Evolutionary conservation across 257 asterid species (phyloP).

Genomic region (Fraxinus pennsylvanica): DNA sequence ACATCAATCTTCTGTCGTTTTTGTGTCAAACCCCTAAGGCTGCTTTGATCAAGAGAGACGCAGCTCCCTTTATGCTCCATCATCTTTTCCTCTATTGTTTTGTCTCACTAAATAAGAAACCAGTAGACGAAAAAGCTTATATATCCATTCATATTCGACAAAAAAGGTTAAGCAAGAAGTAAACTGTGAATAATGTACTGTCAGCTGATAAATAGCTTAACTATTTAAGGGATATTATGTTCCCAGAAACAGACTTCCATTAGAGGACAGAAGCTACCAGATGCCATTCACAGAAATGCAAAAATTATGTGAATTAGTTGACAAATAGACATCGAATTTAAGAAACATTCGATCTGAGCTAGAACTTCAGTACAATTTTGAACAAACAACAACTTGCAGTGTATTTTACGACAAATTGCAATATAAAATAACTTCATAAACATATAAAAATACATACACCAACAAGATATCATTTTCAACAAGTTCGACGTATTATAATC

Average conservation of each 20-base stretch:
- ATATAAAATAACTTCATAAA: background rate
- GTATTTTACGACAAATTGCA: background rate
- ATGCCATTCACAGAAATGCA: background rate
- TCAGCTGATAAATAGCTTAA: background rate
- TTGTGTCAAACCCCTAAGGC: conserved; percentile 55
- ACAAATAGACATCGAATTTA: conserved; percentile 2
- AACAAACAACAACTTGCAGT: conserved; percentile 1
- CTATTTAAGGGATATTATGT: too few species aligned
- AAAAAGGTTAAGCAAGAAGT: background rate
- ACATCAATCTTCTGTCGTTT: conserved; percentile 64
- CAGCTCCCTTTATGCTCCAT: conserved; percentile 81
- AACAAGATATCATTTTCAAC: conserved; percentile 13
- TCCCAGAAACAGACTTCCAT: background rate
- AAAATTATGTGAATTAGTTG: background rate
- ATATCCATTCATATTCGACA: background rate
- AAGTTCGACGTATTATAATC: conserved; percentile 15
- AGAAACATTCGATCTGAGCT: conserved; percentile 8
- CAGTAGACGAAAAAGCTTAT: background rate
- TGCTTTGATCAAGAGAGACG: conserved; percentile 56
- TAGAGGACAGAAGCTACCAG: background rate
- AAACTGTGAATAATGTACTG: background rate
- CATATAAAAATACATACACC: conserved; percentile 9
- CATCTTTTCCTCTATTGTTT: conserved; percentile 46
- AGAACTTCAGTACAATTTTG: background rate
- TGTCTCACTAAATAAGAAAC: conserved; percentile 16